A percentile compares a stretch with the other conserved stretches of the same genome.
phyloP scores from a whole-genome alignment of 306 rosid genomes.

The Acacia confusa region DNA sequence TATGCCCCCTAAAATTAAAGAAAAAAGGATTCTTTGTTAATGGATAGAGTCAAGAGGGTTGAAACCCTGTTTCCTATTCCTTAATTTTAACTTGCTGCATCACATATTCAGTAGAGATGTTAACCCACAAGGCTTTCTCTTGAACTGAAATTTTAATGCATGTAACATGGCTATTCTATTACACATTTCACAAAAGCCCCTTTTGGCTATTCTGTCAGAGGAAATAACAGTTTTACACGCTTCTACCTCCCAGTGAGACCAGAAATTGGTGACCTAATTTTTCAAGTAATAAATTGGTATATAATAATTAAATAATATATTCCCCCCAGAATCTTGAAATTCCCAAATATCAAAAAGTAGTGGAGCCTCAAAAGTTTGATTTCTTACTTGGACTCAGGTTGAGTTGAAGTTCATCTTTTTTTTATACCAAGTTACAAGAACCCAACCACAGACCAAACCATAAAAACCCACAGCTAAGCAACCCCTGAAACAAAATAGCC shows the following conservation, averaged over 20 bases:
- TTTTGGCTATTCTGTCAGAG: constrained; percentile 1
- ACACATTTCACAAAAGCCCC: neutral
- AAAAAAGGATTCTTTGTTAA: neutral
- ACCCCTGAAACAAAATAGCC: constrained; percentile 41
- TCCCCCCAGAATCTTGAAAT: neutral
- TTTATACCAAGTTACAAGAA: constrained; percentile 31
- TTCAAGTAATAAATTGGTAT: constrained; percentile 12
- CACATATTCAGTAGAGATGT: neutral
- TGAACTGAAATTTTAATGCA: neutral
- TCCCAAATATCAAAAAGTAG: neutral
- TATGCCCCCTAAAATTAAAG: no score
- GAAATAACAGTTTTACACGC: constrained; percentile 28
- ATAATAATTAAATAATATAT: neutral
- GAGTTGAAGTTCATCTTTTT: constrained; percentile 20
- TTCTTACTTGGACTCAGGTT: constrained; percentile 1
- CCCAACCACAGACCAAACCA: constrained; percentile 39
- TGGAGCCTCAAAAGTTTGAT: constrained; percentile 14
- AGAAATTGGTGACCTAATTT: neutral
- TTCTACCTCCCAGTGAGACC: neutral
- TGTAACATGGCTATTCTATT: neutral
- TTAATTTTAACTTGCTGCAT: no score
- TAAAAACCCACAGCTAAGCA: constrained; percentile 38
- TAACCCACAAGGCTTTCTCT: no score
- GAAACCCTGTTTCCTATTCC: neutral
- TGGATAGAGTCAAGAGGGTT: neutral